Evolutionary conservation across 306 rosid species (phyloP), one percentile per base, ranked within the genome.

Genomic region (Rubus parviflorus): DNA sequence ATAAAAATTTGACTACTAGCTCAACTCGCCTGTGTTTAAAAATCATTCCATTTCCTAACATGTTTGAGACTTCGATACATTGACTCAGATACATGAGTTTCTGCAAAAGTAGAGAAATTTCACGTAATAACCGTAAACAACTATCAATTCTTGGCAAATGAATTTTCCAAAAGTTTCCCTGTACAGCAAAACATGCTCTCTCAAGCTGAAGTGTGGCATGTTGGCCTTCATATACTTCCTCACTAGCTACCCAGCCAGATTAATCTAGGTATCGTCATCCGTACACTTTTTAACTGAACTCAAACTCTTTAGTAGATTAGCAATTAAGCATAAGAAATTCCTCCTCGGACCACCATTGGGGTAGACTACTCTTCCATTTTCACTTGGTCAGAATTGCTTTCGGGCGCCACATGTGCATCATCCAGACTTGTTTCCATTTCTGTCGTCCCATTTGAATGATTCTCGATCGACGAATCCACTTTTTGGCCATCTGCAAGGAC

Each of bases 291-390:
- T 1, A 20, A 60, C 17, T 4, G 17, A 13, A 38, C 37, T 52
- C 38, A 2, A 51, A 9, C 0, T 70, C 40, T 16, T 0, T 47
- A 30, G 74, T 45, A 30, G 57, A 49, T 30, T 8, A 25, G 48
- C 54, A 43, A 54, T 35, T 40, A 19, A 16, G 5, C 38, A 68
- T 5, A 38, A 68, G 41, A 43, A 41, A 23, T 30, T 2, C 47
- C 16, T 1, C 5, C 3, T 22, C 13, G 1, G 5, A 47, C 19
- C 40, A 30, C 70, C 15, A 16, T 10, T 19, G 0, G 61, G n/a
- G 61, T 61, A 49, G 38, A 23, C 67, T 56, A 79, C 56, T 79
- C 86, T 40, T 79, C 83, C 81, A 70, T 53, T 62, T 53, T 66
- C 8, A 61, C 65, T 68, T 73, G 57, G 12, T 61, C 74, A 8